Conservation (phyloP, 116 monocot genomes). For the Cymodocea nodosa region DNA sequence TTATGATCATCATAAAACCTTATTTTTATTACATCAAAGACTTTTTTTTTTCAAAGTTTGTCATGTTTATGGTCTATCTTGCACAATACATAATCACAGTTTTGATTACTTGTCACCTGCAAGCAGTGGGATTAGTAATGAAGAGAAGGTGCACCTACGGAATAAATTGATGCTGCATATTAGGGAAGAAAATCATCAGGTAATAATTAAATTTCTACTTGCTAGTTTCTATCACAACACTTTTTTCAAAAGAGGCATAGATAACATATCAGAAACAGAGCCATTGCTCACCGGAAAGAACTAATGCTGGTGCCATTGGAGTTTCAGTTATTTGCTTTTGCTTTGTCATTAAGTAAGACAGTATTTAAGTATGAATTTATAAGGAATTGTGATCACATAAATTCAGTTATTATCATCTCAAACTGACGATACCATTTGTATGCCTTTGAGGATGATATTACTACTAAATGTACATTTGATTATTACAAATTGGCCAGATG, state of each 20-base stretch:
- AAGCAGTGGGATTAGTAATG: slow-evolving; percentile 62
- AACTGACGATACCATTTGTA: no score
- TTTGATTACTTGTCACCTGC: slow-evolving; percentile 1
- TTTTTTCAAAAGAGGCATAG: background rate
- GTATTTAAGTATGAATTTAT: no score
- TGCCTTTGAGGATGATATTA: no score
- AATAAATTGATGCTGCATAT: slow-evolving; percentile 67
- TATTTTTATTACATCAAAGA: background rate
- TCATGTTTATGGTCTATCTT: background rate
- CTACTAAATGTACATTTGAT: no score
- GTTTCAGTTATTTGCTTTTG: no score
- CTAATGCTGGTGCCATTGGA: no score
- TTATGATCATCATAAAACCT: no score
- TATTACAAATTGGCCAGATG: no score
- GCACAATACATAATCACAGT: background rate
- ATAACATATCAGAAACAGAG: background rate
- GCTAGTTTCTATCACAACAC: no score
- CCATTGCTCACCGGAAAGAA: background rate
- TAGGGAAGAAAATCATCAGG: slow-evolving; percentile 82
- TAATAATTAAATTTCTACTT: slow-evolving; percentile 8
- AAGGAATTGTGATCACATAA: no score
- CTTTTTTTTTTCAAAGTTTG: background rate
- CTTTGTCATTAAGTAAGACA: no score
- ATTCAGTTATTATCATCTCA: no score
- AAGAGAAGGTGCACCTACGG: slow-evolving; percentile 73